Base-by-base conservation (phyloP, 148 eudicot genomes). In the Polygonum maritimum region DNA sequence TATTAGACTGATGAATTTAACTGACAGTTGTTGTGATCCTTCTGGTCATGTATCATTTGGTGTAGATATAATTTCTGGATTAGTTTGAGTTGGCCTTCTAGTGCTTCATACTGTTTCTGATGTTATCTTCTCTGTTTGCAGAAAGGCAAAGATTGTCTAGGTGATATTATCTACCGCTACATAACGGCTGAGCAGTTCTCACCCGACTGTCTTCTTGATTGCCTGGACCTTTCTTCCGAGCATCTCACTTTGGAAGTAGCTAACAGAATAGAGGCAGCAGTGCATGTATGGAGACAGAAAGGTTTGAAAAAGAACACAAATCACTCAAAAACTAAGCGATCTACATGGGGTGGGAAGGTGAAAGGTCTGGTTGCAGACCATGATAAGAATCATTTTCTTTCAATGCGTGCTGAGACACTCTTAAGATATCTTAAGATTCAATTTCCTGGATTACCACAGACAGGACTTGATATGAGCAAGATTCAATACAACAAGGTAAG, bases 401-500 rank as follows among this genome's bases (percentile, higher is more conserved):
- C 82, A 39, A 69, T 80, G 33, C 78, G 89, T 36, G 87, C 82
- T 47, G 87, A 86, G 41, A 80, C 87, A 55, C 83, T 86, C 48
- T 70, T 84, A 19, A 75, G 71, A 76, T 80, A 78, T 78, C 81
- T 86, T 13, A 86, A 80, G 78, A 62, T 84, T 48, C 82, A 58
- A 44, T 86, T 80, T 60, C 87, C 87, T 16, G 82, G 81, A 41
- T 81, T 86, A 15, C 89, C 85, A 12, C 89, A 86, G 75, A 84
- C 87, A 10, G 21, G 80, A 54, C 74, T 86, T 48, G 87, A 86
- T 75, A 84, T 65, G 80, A 81, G 60, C 83, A 86, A 86, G 79
- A 86, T 86, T 76, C 86, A 86, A 74, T 81, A 77, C 74, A 86
- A 86, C 78, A 86, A 82, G 87, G 89, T 84, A 78, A 74, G 44